phyloP scores from a whole-genome alignment of 768 basidiomycete genomes.

The Pholiota microspora region DNA sequence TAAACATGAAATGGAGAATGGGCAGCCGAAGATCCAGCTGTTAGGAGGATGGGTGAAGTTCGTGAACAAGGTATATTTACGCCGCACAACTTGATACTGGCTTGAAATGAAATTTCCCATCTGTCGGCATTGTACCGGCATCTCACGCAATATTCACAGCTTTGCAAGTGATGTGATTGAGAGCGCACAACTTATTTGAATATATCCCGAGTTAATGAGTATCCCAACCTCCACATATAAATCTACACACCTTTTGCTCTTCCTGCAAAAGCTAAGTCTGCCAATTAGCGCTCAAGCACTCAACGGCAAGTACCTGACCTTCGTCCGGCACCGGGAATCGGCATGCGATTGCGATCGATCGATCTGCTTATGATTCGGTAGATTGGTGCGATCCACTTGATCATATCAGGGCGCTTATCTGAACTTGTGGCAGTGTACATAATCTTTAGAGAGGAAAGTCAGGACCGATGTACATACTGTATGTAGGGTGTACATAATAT shows the following conservation, averaged over 20 bases:
- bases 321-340: too few relatives aligned
- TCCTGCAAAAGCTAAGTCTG: too few relatives aligned
- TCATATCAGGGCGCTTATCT: not conserved
- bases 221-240: too few relatives aligned
- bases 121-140: not conserved
- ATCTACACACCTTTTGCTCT: too few relatives aligned
- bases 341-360: not conserved
- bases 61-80: not conserved
- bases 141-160: too few relatives aligned
- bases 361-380: not conserved
- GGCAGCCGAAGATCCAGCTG: not conserved
- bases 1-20: not conserved
- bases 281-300: too few relatives aligned
- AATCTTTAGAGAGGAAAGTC: not conserved
- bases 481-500: too few relatives aligned
- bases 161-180: too few relatives aligned
- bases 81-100: not conserved
- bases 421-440: not conserved
- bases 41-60: not conserved
- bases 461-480: too few relatives aligned
- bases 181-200: too few relatives aligned
- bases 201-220: too few relatives aligned
- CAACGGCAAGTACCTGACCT: too few relatives aligned
- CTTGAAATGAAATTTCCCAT: not conserved
- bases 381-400: not conserved